phyloP scores from a whole-genome alignment of 179 eudicot species.

The Actinidia arguta region DNA sequence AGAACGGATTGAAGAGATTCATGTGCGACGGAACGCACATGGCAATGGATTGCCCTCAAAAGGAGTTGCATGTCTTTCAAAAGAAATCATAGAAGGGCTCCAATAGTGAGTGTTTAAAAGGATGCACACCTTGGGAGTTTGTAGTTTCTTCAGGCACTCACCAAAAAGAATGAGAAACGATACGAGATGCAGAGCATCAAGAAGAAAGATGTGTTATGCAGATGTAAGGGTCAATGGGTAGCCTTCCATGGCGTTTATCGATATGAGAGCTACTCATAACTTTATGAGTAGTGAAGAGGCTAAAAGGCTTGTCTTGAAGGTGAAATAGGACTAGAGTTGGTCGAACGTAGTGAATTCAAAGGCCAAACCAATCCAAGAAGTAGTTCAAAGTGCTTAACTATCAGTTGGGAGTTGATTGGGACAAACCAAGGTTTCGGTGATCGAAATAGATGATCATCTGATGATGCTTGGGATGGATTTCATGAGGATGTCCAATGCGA shows the following conservation, averaged over 20 bases:
- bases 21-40: neutral
- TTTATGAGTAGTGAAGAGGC: neutral
- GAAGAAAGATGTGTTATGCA: neutral
- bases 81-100: neutral
- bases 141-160: neutral
- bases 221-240: neutral
- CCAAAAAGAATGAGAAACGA: neutral
- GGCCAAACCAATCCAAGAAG: too few species aligned
- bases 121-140: neutral
- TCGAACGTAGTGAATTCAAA: too few species aligned
- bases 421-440: too few species aligned
- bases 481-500: too few species aligned
- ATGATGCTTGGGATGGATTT: too few species aligned
- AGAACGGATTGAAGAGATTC: neutral
- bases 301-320: neutral
- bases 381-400: too few species aligned
- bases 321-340: too few species aligned
- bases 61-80: neutral
- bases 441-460: too few species aligned
- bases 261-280: neutral
- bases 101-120: neutral
- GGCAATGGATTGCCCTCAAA: neutral
- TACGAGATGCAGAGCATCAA: neutral
- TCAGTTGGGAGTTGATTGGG: too few species aligned
- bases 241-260: neutral